phyloP scores from a whole-genome alignment of 2,329 filamentous ascomycete species.

The Apiospora sp. region DNA sequence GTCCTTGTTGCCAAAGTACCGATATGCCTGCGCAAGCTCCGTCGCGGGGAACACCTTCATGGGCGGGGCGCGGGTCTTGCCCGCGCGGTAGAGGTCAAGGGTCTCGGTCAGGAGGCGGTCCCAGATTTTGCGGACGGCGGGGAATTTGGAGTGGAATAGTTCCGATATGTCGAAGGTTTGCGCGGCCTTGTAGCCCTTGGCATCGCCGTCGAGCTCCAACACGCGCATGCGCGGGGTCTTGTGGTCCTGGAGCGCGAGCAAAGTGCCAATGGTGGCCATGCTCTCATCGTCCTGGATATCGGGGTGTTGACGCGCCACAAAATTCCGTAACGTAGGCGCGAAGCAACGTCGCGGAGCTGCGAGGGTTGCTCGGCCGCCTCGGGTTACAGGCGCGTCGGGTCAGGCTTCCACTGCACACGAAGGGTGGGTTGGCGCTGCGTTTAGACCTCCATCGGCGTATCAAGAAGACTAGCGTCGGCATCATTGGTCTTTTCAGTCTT shows the following conservation, averaged over 20 bases:
- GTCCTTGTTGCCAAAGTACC: slow-evolving; percentile 31
- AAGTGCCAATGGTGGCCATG: slow-evolving; percentile 4
- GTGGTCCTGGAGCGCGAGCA: slow-evolving; percentile 31
- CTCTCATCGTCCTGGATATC: slow-evolving; percentile 14
- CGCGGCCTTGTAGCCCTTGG: slow-evolving; percentile 19
- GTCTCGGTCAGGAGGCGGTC: slow-evolving; percentile 27
- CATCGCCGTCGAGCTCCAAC: slow-evolving; percentile 27
- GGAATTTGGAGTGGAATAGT: slow-evolving; percentile 25
- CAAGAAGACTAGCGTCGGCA: not conserved
- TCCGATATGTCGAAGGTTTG: slow-evolving; percentile 24
- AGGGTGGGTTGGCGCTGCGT: slow-evolving; percentile 29
- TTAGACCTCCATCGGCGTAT: not conserved
- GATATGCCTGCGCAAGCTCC: slow-evolving; percentile 28
- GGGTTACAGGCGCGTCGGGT: slow-evolving; percentile 28
- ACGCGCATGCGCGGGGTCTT: slow-evolving; percentile 33
- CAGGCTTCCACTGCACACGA: slow-evolving; percentile 32
- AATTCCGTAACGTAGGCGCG: slow-evolving; percentile 23
- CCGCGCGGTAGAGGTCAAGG: not conserved
- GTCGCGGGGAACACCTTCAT: slow-evolving; percentile 27
- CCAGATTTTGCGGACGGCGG: slow-evolving; percentile 27
- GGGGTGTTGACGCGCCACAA: not conserved
- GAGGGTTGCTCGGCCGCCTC: not conserved
- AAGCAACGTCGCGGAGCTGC: no score
- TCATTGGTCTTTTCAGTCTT: not conserved
- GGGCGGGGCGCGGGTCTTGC: slow-evolving; percentile 28